These are phyloP conservation scores for Spirogloea muscicola DNA, from an alignment of 139 green algal genomes.

Conservation along the genomic window DNA sequence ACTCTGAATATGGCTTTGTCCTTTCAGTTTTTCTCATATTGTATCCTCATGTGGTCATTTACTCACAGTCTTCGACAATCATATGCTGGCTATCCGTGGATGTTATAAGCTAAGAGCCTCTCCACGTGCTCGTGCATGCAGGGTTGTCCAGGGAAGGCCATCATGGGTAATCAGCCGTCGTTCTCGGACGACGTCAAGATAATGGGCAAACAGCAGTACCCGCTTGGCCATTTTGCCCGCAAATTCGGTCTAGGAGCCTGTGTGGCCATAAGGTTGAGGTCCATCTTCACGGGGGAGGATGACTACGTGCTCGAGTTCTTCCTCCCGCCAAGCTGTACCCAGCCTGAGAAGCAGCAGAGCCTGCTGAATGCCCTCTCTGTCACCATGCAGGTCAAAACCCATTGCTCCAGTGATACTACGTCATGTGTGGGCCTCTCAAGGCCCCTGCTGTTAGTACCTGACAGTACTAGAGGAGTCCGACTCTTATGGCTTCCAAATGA, in stretches of 20 bases:
- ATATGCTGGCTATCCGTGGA: too few relatives aligned
- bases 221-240: slow-evolving; percentile 40
- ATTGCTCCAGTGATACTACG: too few relatives aligned
- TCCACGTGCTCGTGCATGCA: slow-evolving; percentile 6
- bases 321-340: slow-evolving; percentile 27
- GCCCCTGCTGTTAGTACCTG: too few relatives aligned
- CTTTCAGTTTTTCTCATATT: too few relatives aligned
- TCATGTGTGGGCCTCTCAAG: too few relatives aligned
- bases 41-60: too few relatives aligned
- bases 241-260: slow-evolving; percentile 29
- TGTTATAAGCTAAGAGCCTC: too few relatives aligned
- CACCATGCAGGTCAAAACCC: slow-evolving; percentile 47
- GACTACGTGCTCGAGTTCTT: slow-evolving; percentile 52
- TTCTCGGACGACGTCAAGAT: slow-evolving; percentile 35
- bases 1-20: too few relatives aligned
- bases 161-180: slow-evolving; percentile 16
- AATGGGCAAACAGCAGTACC: slow-evolving; percentile 38
- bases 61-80: too few relatives aligned
- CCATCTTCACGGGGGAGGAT: not conserved
- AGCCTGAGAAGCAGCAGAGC: slow-evolving; percentile 17
- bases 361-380: slow-evolving; percentile 20
- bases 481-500: too few relatives aligned
- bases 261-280: slow-evolving; percentile 33
- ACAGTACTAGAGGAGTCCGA: too few relatives aligned
- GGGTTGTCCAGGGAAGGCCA: slow-evolving; percentile 29